These are phyloP conservation scores for Zygnema cylindricum DNA, from an alignment of 139 green algal species.

Conservation along the genomic window DNA sequence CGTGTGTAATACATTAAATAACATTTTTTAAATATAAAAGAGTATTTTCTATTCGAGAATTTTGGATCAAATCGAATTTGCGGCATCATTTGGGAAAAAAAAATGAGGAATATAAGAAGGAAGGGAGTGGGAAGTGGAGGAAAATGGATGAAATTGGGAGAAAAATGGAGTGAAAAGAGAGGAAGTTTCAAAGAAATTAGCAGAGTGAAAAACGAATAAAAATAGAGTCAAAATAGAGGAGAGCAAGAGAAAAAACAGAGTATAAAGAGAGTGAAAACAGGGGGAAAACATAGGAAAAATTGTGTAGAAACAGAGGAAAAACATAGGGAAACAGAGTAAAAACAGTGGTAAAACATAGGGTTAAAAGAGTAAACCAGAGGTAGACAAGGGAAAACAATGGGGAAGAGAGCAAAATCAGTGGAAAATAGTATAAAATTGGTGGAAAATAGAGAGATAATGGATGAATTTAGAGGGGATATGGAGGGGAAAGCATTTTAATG, in stretches of 20 bases:
- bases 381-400: background rate
- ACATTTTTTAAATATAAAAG: too few relatives aligned
- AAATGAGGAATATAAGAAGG: background rate
- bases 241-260: background rate
- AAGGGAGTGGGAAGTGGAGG: background rate
- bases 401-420: background rate
- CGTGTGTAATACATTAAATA: too few relatives aligned
- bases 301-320: background rate
- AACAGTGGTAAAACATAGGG: background rate
- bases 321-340: background rate
- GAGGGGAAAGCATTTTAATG: too few relatives aligned
- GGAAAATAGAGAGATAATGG: background rate
- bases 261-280: background rate
- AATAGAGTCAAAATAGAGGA: constrained; percentile 9
- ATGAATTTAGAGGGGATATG: too few relatives aligned
- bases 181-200: background rate
- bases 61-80: too few relatives aligned
- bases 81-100: too few relatives aligned
- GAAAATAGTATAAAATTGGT: background rate
- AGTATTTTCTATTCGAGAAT: too few relatives aligned
- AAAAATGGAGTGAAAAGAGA: background rate
- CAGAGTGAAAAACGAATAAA: too few relatives aligned
- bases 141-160: background rate
- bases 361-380: background rate
- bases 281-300: background rate